A percentile compares a stretch with the other conserved stretches of the same genome.
Conservation (phyloP, 1,139 yeast genomes). For the Candida mesenterica region DNA sequence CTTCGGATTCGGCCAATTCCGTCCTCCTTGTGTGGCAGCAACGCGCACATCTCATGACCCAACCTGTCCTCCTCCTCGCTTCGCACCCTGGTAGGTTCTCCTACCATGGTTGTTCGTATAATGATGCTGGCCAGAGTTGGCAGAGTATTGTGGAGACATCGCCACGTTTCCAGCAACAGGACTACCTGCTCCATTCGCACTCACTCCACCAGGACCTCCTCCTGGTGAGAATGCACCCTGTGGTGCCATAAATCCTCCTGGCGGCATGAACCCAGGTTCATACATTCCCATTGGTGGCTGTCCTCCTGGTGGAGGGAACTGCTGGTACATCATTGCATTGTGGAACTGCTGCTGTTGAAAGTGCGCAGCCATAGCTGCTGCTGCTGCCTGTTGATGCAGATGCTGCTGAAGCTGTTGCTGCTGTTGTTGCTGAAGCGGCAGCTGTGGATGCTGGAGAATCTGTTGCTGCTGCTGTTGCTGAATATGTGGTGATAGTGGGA, state of each 20-base stretch:
- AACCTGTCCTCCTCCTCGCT: too few species aligned
- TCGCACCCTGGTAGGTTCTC: slow-evolving; percentile 11
- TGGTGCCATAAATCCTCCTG: slow-evolving; percentile 34
- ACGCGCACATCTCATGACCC: too few species aligned
- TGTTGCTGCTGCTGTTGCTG: slow-evolving; percentile 22
- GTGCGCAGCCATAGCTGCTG: slow-evolving; percentile 35
- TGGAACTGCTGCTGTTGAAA: slow-evolving; percentile 33
- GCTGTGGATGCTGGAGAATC: slow-evolving; percentile 18
- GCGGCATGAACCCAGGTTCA: slow-evolving; percentile 34
- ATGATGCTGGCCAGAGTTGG: slow-evolving; percentile 7
- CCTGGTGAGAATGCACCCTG: slow-evolving; percentile 38
- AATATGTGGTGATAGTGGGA: slow-evolving; percentile 21
- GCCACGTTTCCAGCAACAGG: slow-evolving; percentile 30
- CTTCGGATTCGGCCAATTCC: too few species aligned
- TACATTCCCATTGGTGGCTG: slow-evolving; percentile 38
- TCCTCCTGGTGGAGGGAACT: slow-evolving; percentile 32
- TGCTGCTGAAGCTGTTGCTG: slow-evolving; percentile 18
- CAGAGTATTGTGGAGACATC: slow-evolving; percentile 12
- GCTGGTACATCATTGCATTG: slow-evolving; percentile 42
- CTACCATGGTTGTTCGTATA: slow-evolving; percentile 13
- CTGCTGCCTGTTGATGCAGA: slow-evolving; percentile 11
- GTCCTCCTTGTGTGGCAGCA: too few species aligned
- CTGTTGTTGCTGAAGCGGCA: slow-evolving; percentile 27
- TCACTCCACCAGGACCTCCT: slow-evolving; percentile 25
- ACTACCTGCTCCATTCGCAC: too few species aligned